Evolutionary conservation across 2,329 filamentous ascomycete species (phyloP).

Genomic region (Sporothrix brunneoviolacea): DNA sequence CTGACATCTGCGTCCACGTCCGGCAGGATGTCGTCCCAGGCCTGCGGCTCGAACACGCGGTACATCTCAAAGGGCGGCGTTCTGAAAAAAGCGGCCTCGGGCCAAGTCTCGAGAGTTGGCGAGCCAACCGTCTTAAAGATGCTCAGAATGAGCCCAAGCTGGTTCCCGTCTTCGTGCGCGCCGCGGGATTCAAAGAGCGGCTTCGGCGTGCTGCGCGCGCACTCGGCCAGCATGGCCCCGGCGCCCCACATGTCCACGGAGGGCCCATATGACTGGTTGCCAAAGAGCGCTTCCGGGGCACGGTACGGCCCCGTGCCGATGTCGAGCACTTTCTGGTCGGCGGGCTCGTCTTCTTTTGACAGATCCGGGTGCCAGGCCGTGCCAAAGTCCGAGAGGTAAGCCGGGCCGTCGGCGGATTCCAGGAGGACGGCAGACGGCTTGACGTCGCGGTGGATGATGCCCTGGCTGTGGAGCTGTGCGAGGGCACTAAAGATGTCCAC

Average conservation of each 20-base stretch:
- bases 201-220: constrained; percentile 41
- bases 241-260: constrained; percentile 84
- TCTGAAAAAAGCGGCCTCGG: constrained; percentile 61
- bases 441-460: constrained; percentile 86
- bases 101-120: constrained; percentile 74
- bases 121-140: constrained; percentile 91
- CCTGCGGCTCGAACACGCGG: constrained; percentile 58
- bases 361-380: constrained; percentile 71
- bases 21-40: constrained; percentile 66
- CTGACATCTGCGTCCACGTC: constrained; percentile 50
- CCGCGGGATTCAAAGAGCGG: constrained; percentile 75
- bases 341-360: constrained; percentile 54
- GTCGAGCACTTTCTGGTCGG: constrained; percentile 72
- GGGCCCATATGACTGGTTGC: constrained; percentile 63
- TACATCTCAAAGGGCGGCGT: constrained; percentile 90
- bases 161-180: constrained; percentile 73
- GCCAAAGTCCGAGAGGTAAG: constrained; percentile 84
- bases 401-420: constrained; percentile 58
- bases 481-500: constrained; percentile 65
- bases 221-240: constrained; percentile 79
- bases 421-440: constrained; percentile 89
- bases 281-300: constrained; percentile 83
- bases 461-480: constrained; percentile 60
- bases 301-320: constrained; percentile 91
- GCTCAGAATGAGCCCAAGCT: constrained; percentile 82